phyloP scores from a whole-genome alignment of 192 early-diverging fungal species.

The Dissophora ornata region DNA sequence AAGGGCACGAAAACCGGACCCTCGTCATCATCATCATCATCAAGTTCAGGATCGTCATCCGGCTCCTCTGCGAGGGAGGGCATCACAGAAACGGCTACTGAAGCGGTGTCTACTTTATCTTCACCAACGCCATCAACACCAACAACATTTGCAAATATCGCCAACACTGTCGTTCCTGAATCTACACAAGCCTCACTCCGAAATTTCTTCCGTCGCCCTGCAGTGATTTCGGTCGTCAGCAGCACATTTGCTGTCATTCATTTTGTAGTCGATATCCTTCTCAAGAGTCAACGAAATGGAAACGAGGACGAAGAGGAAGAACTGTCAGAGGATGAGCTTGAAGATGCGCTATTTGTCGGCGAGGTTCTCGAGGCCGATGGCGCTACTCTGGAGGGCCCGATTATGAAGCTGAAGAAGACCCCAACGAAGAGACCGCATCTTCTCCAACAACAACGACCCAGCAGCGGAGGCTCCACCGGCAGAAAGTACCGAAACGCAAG shows the following conservation, averaged over 20 bases:
- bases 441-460: background rate
- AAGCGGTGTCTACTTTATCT: background rate
- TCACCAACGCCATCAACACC: slow-evolving; percentile 3
- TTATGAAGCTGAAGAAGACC: background rate
- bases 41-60: slow-evolving; percentile 8
- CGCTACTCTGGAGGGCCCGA: background rate
- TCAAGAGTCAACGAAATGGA: slow-evolving; percentile 57
- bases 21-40: background rate
- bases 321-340: slow-evolving; percentile 5
- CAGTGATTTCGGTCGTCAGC: slow-evolving; percentile 51
- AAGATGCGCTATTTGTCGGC: background rate
- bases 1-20: too few species aligned
- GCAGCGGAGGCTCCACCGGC: background rate
- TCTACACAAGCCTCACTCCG: slow-evolving; percentile 32
- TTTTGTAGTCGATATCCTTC: slow-evolving; percentile 54
- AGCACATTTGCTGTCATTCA: slow-evolving; percentile 49
- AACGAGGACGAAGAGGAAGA: slow-evolving; percentile 39
- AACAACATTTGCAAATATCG: slow-evolving; percentile 25
- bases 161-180: slow-evolving; percentile 45
- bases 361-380: background rate
- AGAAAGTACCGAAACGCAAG: background rate
- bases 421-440: background rate
- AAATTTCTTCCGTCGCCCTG: slow-evolving; percentile 45
- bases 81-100: background rate
- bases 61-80: background rate